Conservation (phyloP, 1,139 yeast species). For the Debaryomycetaceae sp. region DNA sequence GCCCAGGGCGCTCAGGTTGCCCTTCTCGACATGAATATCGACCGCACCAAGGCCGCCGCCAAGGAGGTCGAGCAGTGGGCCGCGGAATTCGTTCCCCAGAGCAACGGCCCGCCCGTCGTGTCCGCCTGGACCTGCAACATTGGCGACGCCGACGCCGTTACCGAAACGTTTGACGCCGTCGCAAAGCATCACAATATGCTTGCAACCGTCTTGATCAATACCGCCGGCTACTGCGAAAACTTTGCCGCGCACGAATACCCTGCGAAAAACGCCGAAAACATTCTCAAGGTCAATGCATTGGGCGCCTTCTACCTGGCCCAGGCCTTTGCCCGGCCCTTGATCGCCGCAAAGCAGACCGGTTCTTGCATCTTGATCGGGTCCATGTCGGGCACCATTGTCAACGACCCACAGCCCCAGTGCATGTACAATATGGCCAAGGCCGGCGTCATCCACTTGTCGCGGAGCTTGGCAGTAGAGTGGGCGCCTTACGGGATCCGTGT, state of each 20-base stretch:
- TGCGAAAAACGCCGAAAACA: slow-evolving; percentile 53
- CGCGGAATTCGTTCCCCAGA: slow-evolving; percentile 7
- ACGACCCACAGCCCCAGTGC: slow-evolving; percentile 41
- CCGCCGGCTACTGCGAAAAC: slow-evolving; percentile 82
- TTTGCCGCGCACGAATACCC: slow-evolving; percentile 73
- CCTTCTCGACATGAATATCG: slow-evolving; percentile 60
- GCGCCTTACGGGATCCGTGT: slow-evolving; percentile 40
- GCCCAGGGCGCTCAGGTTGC: slow-evolving; percentile 67
- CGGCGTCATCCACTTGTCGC: slow-evolving; percentile 37
- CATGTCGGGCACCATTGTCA: slow-evolving; percentile 40
- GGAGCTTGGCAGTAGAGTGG: slow-evolving; percentile 43
- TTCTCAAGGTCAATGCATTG: slow-evolving; percentile 62
- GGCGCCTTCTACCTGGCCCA: slow-evolving; percentile 63
- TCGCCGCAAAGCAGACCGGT: slow-evolving; percentile 41
- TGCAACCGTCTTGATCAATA: slow-evolving; percentile 57
- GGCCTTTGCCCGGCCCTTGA: slow-evolving; percentile 57
- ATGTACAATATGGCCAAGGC: slow-evolving; percentile 45
- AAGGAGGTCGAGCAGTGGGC: slow-evolving; percentile 44
- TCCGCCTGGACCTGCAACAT: slow-evolving; percentile 72
- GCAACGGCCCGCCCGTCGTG: slow-evolving; percentile 34
- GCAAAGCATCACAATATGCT: slow-evolving; percentile 47
- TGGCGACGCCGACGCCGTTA: slow-evolving; percentile 54
- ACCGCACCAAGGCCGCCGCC: slow-evolving; percentile 50
- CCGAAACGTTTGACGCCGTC: slow-evolving; percentile 39
- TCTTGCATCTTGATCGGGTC: slow-evolving; percentile 37